Percentiles rank a stretch among this genome's conserved stretches.
Evolutionary conservation across 306 rosid genomes (phyloP).

Genomic region (Malus sylvestris): DNA sequence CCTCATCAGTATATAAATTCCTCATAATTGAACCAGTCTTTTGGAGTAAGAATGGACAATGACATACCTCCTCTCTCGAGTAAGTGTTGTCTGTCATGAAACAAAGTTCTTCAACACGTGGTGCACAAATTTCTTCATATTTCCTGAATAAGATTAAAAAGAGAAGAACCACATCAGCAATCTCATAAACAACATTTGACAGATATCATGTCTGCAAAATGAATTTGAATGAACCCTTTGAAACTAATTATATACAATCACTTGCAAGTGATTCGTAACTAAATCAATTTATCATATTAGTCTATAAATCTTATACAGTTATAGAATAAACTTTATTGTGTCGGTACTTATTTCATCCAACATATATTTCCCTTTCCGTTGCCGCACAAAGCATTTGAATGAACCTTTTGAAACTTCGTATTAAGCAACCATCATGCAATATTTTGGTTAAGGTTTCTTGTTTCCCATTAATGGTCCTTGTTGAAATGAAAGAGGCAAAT

Average conservation of each 20-base stretch:
- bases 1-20: neutral
- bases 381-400: too few relatives aligned
- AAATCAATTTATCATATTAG: neutral
- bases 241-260: neutral
- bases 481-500: too few relatives aligned
- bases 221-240: neutral
- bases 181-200: neutral
- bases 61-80: constrained; percentile 51
- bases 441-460: neutral
- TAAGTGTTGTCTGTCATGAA: constrained; percentile 59
- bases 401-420: too few relatives aligned
- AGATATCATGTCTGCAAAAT: neutral
- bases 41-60: neutral
- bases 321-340: neutral
- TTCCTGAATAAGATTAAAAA: constrained; percentile 32
- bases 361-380: neutral
- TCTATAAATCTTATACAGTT: neutral
- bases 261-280: neutral
- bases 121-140: constrained; percentile 61
- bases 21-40: neutral
- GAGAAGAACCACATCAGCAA: neutral
- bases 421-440: neutral
- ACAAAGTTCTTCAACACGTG: constrained; percentile 54
- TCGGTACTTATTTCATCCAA: neutral
- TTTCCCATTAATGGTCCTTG: too few relatives aligned